Percentiles rank a stretch among this genome's conserved stretches.
Evolutionary conservation across 768 basidiomycete genomes (phyloP).

Genomic region (Rhizopogon roseolus): DNA sequence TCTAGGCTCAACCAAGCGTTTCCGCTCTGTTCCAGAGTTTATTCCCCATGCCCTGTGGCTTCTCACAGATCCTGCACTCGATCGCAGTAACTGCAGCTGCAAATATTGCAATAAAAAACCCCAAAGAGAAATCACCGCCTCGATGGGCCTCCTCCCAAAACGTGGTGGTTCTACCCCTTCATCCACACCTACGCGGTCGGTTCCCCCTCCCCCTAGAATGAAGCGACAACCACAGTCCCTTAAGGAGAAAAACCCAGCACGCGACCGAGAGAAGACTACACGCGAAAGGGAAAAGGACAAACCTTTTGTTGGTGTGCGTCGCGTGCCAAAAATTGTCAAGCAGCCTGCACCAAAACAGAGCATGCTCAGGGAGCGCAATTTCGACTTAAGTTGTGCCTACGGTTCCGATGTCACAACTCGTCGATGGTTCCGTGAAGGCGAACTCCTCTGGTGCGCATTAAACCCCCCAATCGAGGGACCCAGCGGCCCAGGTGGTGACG

Average conservation of each 20-base stretch:
- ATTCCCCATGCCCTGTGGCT: slow-evolving; percentile 84
- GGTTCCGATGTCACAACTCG: slow-evolving; percentile 40
- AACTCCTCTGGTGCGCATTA: slow-evolving; percentile 68
- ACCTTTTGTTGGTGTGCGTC: slow-evolving; percentile 39
- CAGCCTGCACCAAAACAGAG: slow-evolving; percentile 37
- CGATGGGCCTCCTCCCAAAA: slow-evolving; percentile 41
- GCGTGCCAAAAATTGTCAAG: slow-evolving; percentile 30
- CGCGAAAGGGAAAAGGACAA: slow-evolving; percentile 17
- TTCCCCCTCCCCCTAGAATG: slow-evolving; percentile 18
- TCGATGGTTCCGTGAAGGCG: slow-evolving; percentile 63
- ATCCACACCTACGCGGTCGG: slow-evolving; percentile 1
- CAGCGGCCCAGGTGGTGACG: slow-evolving; percentile 23
- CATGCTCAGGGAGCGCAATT: slow-evolving; percentile 58
- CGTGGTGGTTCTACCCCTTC: slow-evolving; percentile 24
- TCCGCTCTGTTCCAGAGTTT: slow-evolving; percentile 84
- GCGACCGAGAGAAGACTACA: not conserved
- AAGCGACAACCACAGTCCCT: slow-evolving; percentile 4
- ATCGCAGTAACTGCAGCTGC: slow-evolving; percentile 56
- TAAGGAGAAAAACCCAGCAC: slow-evolving; percentile 4
- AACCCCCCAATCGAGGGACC: slow-evolving; percentile 42
- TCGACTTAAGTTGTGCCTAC: slow-evolving; percentile 58
- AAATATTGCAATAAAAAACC: slow-evolving; percentile 73
- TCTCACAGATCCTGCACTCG: slow-evolving; percentile 44
- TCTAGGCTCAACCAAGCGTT: slow-evolving; percentile 45
- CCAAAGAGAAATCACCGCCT: slow-evolving; percentile 65